Conservation (phyloP, 1,284 basidiomycete genomes). For the Anthracocystis setariae region DNA sequence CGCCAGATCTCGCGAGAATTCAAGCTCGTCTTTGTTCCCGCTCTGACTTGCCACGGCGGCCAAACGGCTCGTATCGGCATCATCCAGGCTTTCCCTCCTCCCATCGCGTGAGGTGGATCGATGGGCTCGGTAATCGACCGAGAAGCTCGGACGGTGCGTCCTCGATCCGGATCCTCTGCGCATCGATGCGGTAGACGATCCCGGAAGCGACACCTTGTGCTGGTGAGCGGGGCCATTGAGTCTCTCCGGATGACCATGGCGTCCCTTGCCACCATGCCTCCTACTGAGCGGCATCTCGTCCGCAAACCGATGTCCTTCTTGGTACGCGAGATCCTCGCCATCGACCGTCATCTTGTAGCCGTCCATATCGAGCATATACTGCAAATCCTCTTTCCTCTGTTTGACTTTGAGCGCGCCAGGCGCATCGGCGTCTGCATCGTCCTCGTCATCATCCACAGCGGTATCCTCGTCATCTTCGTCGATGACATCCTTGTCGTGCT, state of each 20-base stretch:
- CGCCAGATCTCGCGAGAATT: conserved; percentile 42
- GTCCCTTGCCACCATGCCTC: conserved; percentile 61
- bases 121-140: conserved; percentile 31
- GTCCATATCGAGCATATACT: conserved; percentile 66
- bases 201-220: conserved; percentile 40
- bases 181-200: conserved; percentile 29
- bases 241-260: conserved; percentile 36
- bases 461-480: conserved; percentile 6
- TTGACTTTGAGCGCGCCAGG: conserved; percentile 35
- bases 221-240: conserved; percentile 35
- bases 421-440: conserved; percentile 13
- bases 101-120: conserved; percentile 14
- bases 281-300: conserved; percentile 62
- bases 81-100: conserved; percentile 35
- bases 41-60: conserved; percentile 12
- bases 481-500: conserved; percentile 26
- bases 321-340: conserved; percentile 58
- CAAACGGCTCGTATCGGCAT: conserved; percentile 24
- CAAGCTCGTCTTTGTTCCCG: conserved; percentile 36
- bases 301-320: conserved; percentile 61
- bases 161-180: conserved; percentile 28
- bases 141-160: conserved; percentile 41
- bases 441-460: conserved; percentile 4
- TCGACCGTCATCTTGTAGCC: conserved; percentile 66
- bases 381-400: conserved; percentile 36